Base-by-base conservation (phyloP, 2,329 filamentous ascomycete genomes). In the Pseudopyrenochaeta lycopersici region DNA sequence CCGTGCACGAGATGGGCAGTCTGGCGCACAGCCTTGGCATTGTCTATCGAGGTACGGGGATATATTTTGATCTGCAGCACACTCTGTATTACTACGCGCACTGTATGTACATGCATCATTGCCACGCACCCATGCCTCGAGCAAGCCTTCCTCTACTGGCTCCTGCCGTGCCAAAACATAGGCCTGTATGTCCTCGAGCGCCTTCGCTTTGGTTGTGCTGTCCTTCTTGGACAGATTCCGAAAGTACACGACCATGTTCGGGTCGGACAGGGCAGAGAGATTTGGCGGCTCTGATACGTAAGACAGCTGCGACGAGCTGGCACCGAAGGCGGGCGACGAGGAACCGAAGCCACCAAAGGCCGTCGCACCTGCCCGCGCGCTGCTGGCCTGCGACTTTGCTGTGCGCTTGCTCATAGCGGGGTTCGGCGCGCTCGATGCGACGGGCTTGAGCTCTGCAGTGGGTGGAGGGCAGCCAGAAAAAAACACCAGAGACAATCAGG, bases 161-260 rank as follows among this genome's bases (percentile, higher is more conserved):
- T 84, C 85, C 63, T 83, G 72, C 73, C 82, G 36, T 76, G 82
- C 74, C 80, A 84, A 81, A 33, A 91, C 80, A 69, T 90, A 84
- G 30, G 84, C 74, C 42, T 91, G 82, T 17, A 99, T 78, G 46
- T 98, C 94, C 66, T 98, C 93, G 23, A 99, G 80, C 0, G 91
- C 94, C 74, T 94, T 97, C 7, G 89, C 84, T 73, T 97, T 96
- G 32, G 95, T 99, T 10, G 88, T 96, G 68, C 88, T 89, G 78
- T 97, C 94, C 77, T 95, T 96, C 79, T 98, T 99, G 45, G 88
- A 84, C 3, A 97, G 78, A 65, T 96, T 97, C 77, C 97, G 96
- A 79, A 97, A 91, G n/a, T 88, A 87, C 12, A 98, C 92, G 32
- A 94, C 87, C 32, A 94, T 82, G 68, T 95, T 90, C 7, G 92